Evolutionary conservation across 768 basidiomycete species (phyloP).

Genomic region (Hypholoma sublateritium): DNA sequence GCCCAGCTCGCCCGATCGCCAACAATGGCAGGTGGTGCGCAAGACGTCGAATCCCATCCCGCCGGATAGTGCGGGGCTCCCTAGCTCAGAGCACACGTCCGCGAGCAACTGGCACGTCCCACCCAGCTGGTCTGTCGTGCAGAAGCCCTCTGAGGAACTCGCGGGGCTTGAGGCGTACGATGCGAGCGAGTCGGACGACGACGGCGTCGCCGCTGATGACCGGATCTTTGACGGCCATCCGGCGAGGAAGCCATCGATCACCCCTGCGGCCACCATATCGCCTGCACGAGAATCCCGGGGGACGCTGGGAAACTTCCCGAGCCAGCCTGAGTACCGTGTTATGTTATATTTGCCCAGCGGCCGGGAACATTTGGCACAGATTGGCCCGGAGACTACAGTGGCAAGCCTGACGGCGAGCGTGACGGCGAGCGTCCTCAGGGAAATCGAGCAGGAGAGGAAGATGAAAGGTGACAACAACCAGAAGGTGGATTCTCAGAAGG

Average conservation of each 20-base stretch:
- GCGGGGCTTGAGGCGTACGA: not conserved
- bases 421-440: slow-evolving; percentile 35
- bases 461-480: slow-evolving; percentile 21
- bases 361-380: slow-evolving; percentile 66
- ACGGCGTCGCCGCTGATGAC: not conserved
- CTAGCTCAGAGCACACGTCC: not conserved
- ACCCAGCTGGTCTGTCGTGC: slow-evolving; percentile 63
- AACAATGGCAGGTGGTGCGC: not conserved
- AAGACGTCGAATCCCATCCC: slow-evolving; percentile 3
- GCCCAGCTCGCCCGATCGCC: not conserved
- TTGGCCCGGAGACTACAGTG: slow-evolving; percentile 68
- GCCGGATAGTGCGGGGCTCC: not conserved
- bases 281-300: slow-evolving; percentile 7
- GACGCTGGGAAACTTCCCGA: slow-evolving; percentile 4
- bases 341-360: slow-evolving; percentile 77
- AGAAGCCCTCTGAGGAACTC: slow-evolving; percentile 26
- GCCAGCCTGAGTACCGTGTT: slow-evolving; percentile 44
- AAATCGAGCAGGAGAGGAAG: slow-evolving; percentile 55
- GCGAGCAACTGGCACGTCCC: not conserved
- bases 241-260: not conserved
- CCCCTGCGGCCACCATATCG: not conserved
- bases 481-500: slow-evolving; percentile 36
- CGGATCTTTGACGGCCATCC: not conserved
- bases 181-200: not conserved
- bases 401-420: slow-evolving; percentile 59